Evolutionary conservation across 1,284 basidiomycete genomes (phyloP).

Genomic region (Ganoderma meredithae): DNA sequence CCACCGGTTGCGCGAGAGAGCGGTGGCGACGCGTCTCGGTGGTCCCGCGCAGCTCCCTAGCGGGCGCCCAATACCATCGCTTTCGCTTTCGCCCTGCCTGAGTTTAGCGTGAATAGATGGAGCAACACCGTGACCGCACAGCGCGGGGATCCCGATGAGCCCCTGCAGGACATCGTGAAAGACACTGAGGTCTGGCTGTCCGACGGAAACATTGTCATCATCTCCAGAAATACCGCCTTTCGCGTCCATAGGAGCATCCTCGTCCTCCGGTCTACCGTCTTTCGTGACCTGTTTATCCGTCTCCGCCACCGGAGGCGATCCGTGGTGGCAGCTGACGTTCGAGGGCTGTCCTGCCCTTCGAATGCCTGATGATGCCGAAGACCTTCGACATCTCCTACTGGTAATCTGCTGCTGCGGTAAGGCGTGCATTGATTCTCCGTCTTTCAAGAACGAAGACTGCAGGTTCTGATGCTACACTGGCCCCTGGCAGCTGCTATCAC

Average conservation of each 20-base stretch:
- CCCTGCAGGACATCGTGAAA: background rate
- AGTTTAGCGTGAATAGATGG: no score
- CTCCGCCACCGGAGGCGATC: background rate
- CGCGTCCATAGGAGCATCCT: conserved; percentile 14
- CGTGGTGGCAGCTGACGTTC: conserved; percentile 4
- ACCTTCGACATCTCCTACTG: conserved; percentile 10
- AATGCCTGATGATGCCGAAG: conserved; percentile 10
- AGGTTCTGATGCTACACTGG: background rate
- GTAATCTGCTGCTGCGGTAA: conserved; percentile 14
- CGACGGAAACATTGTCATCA: conserved; percentile 10
- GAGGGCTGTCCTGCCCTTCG: conserved; percentile 10
- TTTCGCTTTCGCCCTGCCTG: no score
- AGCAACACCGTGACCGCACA: background rate
- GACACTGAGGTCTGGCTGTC: conserved; percentile 10
- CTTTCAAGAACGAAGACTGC: background rate
- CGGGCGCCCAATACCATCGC: no score
- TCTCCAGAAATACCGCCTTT: conserved; percentile 7
- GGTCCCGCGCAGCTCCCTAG: no score
- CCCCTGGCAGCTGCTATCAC: conserved; percentile 20
- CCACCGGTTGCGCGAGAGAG: no score
- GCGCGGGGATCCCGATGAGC: background rate
- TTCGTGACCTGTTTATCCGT: conserved; percentile 5
- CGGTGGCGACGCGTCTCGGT: no score
- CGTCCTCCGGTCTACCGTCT: background rate
- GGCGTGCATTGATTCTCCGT: background rate